Evolutionary conservation across 1,284 basidiomycete species (phyloP), one percentile per base, ranked within the genome.

Genomic region (Neolentinus lepideus): DNA sequence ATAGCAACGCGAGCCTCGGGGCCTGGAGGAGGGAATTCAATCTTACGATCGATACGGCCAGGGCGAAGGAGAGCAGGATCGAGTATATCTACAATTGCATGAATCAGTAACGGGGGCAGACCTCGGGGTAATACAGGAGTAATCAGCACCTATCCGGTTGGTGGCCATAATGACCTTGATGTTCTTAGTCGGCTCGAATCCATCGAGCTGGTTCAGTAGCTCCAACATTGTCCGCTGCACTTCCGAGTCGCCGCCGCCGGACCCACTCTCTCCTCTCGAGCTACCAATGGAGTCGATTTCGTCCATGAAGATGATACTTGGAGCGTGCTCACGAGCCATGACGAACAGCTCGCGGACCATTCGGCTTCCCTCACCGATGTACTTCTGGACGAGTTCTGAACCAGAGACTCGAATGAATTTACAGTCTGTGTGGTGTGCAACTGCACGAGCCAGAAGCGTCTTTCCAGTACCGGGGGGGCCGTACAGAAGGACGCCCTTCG

Each of bases 141-240:
- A 56, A 8, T 33, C 68, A 74, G 54, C 57, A 88, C 88, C 92
- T 75, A 98, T 98, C 66, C 95, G 90, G 75, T 98, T 98, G 56
- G 95, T 98, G 33, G 95, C 95, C 95, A 98, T 98, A 75, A 98
- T 97, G 65, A 98, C 90, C 78, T 99, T 98, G 80, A 98, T 98
- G 71, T 98, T 98, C 79, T 98, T 96, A 45, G 94, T 92, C 47
- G 93, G 83, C 75, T 98, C 96, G 71, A 99, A 99, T 11, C 96
- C 96, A 67, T 99, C 96, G 56, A 99, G 75, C 75, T 98, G 96
- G 71, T 98, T 98, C 65, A 98, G 75, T 67, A 97, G 71, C 74
- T 99, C 96, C 71, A 98, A 75, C 96, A 98, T 98, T 58, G 96
- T 99, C 57, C 96, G 79, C 76, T 99, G 96, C 56, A 98, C 96